Conservation (phyloP, 305 asterid species). For the Plantago lanceolata region DNA sequence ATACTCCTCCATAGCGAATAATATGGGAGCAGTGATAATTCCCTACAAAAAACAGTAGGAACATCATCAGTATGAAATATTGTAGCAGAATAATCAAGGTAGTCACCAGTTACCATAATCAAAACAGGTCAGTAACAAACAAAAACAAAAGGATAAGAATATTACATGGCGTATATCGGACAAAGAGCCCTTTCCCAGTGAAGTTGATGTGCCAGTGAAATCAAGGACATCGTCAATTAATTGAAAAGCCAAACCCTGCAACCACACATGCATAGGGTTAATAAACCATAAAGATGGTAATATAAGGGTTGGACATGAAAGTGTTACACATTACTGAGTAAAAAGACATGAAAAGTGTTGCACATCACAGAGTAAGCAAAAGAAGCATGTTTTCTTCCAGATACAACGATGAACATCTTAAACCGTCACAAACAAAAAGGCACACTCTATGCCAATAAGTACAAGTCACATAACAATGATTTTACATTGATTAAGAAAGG, state of each 20-base stretch:
- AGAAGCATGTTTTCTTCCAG: no score
- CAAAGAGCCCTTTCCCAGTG: conserved; percentile 88
- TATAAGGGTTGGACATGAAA: no score
- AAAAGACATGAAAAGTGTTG: no score
- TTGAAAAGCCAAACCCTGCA: conserved; percentile 95
- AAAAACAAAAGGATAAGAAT: conserved; percentile 22
- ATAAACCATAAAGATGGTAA: neutral
- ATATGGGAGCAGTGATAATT: conserved; percentile 79
- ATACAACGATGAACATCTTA: neutral
- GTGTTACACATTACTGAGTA: no score
- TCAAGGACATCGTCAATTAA: conserved; percentile 89
- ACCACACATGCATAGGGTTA: conserved; percentile 10
- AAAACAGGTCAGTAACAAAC: neutral
- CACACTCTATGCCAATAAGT: neutral
- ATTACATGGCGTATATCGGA: conserved; percentile 94
- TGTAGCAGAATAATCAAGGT: neutral
- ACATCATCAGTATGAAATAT: neutral
- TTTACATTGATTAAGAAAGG: no score
- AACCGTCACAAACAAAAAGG: neutral
- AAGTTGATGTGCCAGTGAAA: conserved; percentile 85
- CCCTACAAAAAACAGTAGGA: conserved; percentile 43
- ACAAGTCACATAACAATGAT: no score
- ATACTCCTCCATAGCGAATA: conserved; percentile 88
- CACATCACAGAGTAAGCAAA: no score
- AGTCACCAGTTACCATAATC: neutral